Evolutionary conservation across 73 alveolate genomes (phyloP), one percentile per base, ranked within the genome.

Genomic region (Durusdinium trenchii): DNA sequence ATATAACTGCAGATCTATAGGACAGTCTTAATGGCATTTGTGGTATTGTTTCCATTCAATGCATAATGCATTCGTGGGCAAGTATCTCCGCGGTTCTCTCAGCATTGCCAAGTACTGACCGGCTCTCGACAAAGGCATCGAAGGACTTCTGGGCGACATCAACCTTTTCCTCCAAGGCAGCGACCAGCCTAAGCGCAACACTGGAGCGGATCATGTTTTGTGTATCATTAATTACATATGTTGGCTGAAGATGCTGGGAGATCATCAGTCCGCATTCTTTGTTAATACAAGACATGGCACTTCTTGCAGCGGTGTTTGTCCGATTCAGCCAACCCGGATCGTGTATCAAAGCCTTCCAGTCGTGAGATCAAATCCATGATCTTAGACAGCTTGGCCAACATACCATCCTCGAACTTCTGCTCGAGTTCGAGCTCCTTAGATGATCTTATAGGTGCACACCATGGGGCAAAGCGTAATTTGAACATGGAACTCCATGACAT

Each of bases 341-440:
- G n/a, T n/a, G n/a, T n/a, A n/a, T 23, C 35, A 16, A 45, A 47
- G 90, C n/a, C 45, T 1, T 79, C 90, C 64, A 79, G 30, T 5
- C 67, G 62, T 43, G 90, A 16, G 30, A 79, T 79, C 46, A 79
- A 46, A 7, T 79, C 90, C 35, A 67, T 79, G 69, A 79, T 79
- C 30, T 79, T 79, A 47, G 90, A 79, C 26, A 79, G 90, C 69
- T 79, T 79, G 90, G 45, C 28, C 32, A 79, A 46, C 90, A 79
- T 79, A 7, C 90, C 90, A 40, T 43, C 90, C 30, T 43, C 45
- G 67, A 79, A 79, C 46, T 79, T 79, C 35, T 47, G 46, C 32
- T 79, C 90, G 36, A 12, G 20, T 28, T 79, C 90, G 32, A 20
- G 9, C 16, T 46, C 90, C 90, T 79, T 3, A 40, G 67, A 6